phyloP scores from a whole-genome alignment of 116 monocot species.

The Iris pallida region DNA sequence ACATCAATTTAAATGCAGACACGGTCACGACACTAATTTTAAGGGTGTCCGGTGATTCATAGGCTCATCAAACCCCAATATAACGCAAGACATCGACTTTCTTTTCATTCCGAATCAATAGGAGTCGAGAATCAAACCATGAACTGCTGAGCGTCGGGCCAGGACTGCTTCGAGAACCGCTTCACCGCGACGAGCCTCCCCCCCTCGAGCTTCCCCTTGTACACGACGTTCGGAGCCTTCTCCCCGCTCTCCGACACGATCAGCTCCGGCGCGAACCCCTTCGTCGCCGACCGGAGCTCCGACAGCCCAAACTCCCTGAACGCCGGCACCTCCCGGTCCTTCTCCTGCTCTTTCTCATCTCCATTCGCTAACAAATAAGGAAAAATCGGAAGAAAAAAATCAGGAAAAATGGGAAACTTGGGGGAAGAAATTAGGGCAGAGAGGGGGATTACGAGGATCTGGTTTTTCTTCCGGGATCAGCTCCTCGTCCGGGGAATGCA shows the following conservation, averaged over 20 bases:
- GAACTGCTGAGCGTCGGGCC: slow-evolving; percentile 92
- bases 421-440: not conserved
- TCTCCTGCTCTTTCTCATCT: slow-evolving; percentile 8
- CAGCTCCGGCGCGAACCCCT: slow-evolving; percentile 69
- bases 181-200: slow-evolving; percentile 68
- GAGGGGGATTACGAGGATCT: slow-evolving; percentile 25
- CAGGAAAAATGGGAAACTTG: not conserved
- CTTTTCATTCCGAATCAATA: too few relatives aligned
- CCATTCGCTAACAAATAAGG: not conserved
- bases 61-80: too few relatives aligned
- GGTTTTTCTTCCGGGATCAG: slow-evolving; percentile 40
- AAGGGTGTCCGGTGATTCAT: too few relatives aligned
- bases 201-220: slow-evolving; percentile 61
- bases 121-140: slow-evolving; percentile 27
- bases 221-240: slow-evolving; percentile 89
- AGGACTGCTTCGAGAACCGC: slow-evolving; percentile 74
- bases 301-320: slow-evolving; percentile 69
- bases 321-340: slow-evolving; percentile 45
- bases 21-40: too few relatives aligned
- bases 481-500: slow-evolving; percentile 49
- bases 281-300: slow-evolving; percentile 75
- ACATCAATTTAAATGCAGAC: too few relatives aligned
- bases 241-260: slow-evolving; percentile 93
- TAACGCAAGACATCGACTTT: too few relatives aligned
- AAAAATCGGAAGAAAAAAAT: not conserved